Evolutionary conservation across 1,139 yeast species (phyloP).

Genomic region (Candida mesenterica): DNA sequence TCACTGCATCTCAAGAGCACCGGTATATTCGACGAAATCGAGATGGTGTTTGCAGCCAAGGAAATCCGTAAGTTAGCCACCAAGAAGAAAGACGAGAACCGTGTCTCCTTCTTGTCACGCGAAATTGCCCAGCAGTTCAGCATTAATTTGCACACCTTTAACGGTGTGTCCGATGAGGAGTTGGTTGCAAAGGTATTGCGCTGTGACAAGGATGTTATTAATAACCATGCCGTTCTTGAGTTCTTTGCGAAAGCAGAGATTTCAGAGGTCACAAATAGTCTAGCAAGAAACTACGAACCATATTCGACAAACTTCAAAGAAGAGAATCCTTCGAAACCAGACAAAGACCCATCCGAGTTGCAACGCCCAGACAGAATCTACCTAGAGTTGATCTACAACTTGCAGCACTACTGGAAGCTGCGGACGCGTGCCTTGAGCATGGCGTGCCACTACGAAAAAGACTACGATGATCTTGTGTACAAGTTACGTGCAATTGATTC

Average conservation of each 20-base stretch:
- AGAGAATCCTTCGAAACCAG: conserved; percentile 49
- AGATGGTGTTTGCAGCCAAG: conserved; percentile 73
- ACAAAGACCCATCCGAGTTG: conserved; percentile 65
- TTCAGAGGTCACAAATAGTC: conserved; percentile 58
- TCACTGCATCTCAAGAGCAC: conserved; percentile 61
- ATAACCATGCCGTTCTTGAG: conserved; percentile 63
- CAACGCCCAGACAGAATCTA: conserved; percentile 78
- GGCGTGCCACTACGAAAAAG: conserved; percentile 62
- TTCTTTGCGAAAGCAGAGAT: conserved; percentile 70
- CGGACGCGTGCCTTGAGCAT: conserved; percentile 70
- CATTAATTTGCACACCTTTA: conserved; percentile 66
- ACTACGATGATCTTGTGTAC: conserved; percentile 61
- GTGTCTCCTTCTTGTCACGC: conserved; percentile 60
- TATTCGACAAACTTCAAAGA: conserved; percentile 51
- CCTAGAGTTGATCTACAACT: conserved; percentile 67
- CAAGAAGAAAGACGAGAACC: conserved; percentile 48
- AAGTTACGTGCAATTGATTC: conserved; percentile 64
- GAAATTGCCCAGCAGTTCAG: conserved; percentile 80
- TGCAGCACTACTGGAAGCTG: conserved; percentile 80
- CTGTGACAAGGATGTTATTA: conserved; percentile 59
- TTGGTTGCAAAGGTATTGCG: conserved; percentile 55
- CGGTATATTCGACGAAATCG: conserved; percentile 77
- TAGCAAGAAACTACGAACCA: conserved; percentile 68
- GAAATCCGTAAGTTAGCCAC: conserved; percentile 61
- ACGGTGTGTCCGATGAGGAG: conserved; percentile 52